phyloP scores from a whole-genome alignment of 345 rosid species.

The Cochlearia excelsa region DNA sequence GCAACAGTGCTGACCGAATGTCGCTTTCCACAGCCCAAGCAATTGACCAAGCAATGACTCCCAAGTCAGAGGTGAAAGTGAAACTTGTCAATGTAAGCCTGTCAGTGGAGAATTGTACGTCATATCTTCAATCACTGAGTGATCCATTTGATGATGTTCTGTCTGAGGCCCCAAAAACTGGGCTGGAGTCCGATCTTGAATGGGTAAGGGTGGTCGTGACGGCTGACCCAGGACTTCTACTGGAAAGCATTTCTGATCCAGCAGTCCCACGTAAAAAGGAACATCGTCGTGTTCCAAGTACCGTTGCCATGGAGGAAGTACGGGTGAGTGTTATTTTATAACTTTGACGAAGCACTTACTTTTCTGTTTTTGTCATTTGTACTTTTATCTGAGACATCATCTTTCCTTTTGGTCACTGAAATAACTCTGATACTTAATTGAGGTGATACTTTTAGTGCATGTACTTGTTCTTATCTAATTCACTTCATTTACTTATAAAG shows the following conservation, averaged over 20 bases:
- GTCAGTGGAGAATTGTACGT: conserved; percentile 50
- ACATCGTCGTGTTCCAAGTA: conserved; percentile 99
- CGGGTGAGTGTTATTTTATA: conserved; percentile 54
- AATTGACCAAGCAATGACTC: conserved; percentile 98
- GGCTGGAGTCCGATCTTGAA: conserved; percentile 55
- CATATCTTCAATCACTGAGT: conserved; percentile 24
- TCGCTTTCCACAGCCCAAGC: conserved; percentile 93
- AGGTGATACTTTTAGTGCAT: conserved; percentile 1
- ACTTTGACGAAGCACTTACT: conserved; percentile 6
- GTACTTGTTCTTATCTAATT: conserved; percentile 5
- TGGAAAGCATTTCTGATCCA: conserved; percentile 72
- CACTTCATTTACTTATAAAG: conserved; percentile 14
- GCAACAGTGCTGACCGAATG: conserved; percentile 97
- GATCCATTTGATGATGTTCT: conserved; percentile 37
- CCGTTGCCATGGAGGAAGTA: conserved; percentile 96
- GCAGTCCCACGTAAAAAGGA: conserved; percentile 67
- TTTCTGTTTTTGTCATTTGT: conserved; percentile 3
- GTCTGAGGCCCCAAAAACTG: conserved; percentile 30
- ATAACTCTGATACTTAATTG: conserved; percentile 16
- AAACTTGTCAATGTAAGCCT: conserved; percentile 70
- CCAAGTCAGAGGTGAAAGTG: conserved; percentile 62
- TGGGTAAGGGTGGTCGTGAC: conserved; percentile 92
- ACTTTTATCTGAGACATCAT: conserved; percentile 6
- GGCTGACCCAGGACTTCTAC: conserved; percentile 71
- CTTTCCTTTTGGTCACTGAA: not conserved